A percentile compares a stretch with the other conserved stretches of the same genome.
phyloP scores from a whole-genome alignment of 2,329 filamentous ascomycete genomes.

The Cytospora schulzeri region DNA sequence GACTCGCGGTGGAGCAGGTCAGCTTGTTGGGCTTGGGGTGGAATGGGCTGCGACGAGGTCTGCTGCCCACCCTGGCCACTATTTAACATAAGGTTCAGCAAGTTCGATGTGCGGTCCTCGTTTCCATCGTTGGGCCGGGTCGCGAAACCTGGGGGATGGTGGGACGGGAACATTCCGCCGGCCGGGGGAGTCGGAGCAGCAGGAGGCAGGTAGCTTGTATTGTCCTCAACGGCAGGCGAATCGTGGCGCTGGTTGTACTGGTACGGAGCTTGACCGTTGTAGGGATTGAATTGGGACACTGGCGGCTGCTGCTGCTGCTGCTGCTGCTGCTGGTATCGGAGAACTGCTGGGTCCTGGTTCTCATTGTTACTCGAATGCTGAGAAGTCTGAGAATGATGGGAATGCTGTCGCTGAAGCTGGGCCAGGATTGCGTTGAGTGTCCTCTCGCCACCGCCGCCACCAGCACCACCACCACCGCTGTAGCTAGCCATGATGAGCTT shows the following conservation, averaged over 20 bases:
- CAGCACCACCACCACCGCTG: constrained; percentile 32
- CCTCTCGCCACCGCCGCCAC: constrained; percentile 26
- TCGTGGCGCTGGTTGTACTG: constrained; percentile 29
- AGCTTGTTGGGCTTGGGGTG: constrained; percentile 27
- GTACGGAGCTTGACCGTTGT: constrained; percentile 18
- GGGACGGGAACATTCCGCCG: constrained; percentile 41
- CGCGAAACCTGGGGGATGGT: constrained; percentile 43
- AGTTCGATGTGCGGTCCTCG: constrained; percentile 54
- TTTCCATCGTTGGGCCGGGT: constrained; percentile 38
- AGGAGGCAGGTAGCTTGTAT: constrained; percentile 38
- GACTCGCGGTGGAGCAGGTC: constrained; percentile 35
- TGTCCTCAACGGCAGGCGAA: constrained; percentile 26
- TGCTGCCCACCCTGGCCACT: constrained; percentile 36
- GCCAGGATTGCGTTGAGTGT: constrained; percentile 46
- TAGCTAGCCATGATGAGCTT: constrained; percentile 40
- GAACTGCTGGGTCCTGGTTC: constrained; percentile 22
- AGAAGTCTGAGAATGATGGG: constrained; percentile 31
- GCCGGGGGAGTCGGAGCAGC: constrained; percentile 51
- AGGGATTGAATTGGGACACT: constrained; percentile 32
- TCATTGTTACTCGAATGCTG: constrained; percentile 23
- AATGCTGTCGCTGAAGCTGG: constrained; percentile 41
- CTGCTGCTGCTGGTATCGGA: constrained; percentile 29
- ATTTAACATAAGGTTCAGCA: constrained; percentile 66
- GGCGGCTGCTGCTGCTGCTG: constrained; percentile 29
- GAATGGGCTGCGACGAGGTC: constrained; percentile 30